Evolutionary conservation across 371 early-diverging fungal species (phyloP).

Genomic region (Fennellomyces sp.): DNA sequence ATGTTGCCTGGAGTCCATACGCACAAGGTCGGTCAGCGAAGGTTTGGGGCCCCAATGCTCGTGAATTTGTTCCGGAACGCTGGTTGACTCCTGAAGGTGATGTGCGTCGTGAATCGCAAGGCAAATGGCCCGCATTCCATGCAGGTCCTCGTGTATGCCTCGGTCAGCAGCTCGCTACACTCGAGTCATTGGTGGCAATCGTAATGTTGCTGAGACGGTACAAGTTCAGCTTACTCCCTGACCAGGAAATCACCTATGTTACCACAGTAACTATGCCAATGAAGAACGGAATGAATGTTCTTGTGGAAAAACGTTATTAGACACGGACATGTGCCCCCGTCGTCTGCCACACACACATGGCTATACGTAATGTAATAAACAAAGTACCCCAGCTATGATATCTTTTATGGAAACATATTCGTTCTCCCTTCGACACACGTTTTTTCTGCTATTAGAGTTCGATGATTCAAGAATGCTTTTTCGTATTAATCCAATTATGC

Average conservation of each 20-base stretch:
- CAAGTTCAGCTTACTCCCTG: constrained; percentile 41
- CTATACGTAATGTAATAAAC: neutral
- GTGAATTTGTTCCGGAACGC: constrained; percentile 64
- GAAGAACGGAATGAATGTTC: constrained; percentile 44
- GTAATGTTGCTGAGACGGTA: constrained; percentile 39
- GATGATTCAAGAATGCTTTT: neutral
- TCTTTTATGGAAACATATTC: too few species aligned
- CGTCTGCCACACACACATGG: neutral
- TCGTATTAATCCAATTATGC: neutral
- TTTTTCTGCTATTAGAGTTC: too few species aligned
- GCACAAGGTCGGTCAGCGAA: constrained; percentile 52
- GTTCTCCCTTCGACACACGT: too few species aligned
- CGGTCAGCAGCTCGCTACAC: constrained; percentile 48
- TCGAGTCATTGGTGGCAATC: constrained; percentile 46
- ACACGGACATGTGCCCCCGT: neutral
- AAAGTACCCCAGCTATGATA: neutral
- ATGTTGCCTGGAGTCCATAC: constrained; percentile 54
- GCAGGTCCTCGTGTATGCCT: constrained; percentile 76
- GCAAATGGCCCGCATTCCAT: constrained; percentile 61
- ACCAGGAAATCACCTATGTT: constrained; percentile 33
- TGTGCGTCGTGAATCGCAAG: constrained; percentile 39
- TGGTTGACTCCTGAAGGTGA: constrained; percentile 54
- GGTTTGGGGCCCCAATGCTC: constrained; percentile 66
- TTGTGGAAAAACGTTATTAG: constrained; percentile 22
- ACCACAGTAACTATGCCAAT: constrained; percentile 51